Evolutionary conservation across 2,329 filamentous ascomycete genomes (phyloP).

Genomic region (Dothistroma septosporum): DNA sequence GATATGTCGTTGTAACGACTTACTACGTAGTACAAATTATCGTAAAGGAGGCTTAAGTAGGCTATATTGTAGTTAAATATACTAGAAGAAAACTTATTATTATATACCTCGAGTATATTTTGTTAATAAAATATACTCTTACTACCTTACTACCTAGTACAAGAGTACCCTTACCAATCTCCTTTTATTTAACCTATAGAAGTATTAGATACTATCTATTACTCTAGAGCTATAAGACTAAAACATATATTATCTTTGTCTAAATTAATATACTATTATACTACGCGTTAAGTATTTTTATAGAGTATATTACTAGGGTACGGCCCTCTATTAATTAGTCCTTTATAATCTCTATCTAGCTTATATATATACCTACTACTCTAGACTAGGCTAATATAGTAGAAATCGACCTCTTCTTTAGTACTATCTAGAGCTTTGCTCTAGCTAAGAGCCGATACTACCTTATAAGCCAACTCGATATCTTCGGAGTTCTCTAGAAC

Average conservation of each 20-base stretch:
- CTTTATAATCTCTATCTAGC: constrained; percentile 3
- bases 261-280: not conserved
- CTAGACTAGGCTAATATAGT: constrained; percentile 1
- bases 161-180: too few relatives aligned
- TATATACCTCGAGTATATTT: too few relatives aligned
- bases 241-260: constrained; percentile 2
- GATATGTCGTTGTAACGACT: too few relatives aligned
- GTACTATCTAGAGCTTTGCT: not conserved
- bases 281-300: not conserved
- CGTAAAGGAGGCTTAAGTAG: too few relatives aligned
- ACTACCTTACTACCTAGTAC: too few relatives aligned
- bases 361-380: not conserved
- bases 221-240: constrained; percentile 1
- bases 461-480: not conserved
- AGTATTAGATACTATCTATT: too few relatives aligned
- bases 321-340: not conserved
- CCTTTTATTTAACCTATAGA: too few relatives aligned
- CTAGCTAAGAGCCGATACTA: not conserved
- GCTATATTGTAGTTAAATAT: too few relatives aligned
- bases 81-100: too few relatives aligned
- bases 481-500: constrained; percentile 1
- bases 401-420: constrained; percentile 3
- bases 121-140: too few relatives aligned
- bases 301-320: not conserved
- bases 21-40: too few relatives aligned